phyloP scores from a whole-genome alignment of 1,139 yeast genomes.

The Yamadazyma oceani region DNA sequence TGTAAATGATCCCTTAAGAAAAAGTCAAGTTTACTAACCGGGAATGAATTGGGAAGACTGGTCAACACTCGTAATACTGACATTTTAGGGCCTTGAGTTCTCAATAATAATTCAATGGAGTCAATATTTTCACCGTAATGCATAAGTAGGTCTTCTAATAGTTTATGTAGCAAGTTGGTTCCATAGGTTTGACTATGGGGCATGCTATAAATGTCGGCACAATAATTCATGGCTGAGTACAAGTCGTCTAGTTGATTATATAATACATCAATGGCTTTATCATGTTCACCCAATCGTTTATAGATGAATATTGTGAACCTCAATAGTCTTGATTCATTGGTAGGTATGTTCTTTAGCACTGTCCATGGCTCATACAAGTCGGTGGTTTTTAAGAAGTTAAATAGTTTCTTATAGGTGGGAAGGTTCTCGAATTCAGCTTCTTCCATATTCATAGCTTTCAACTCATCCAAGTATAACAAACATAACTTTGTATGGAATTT shows the following conservation, averaged over 20 bases:
- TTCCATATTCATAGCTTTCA: conserved; percentile 21
- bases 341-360: conserved; percentile 38
- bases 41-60: conserved; percentile 51
- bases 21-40: conserved; percentile 41
- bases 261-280: conserved; percentile 62
- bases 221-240: conserved; percentile 58
- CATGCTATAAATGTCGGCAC: conserved; percentile 48
- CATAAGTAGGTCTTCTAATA: conserved; percentile 39
- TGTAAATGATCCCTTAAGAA: conserved; percentile 53
- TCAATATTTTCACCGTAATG: conserved; percentile 31
- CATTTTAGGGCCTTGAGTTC: conserved; percentile 54
- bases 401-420: conserved; percentile 34
- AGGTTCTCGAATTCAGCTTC: conserved; percentile 18
- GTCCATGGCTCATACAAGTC: conserved; percentile 48
- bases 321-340: conserved; percentile 33
- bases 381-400: conserved; percentile 34
- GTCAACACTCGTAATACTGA: conserved; percentile 50
- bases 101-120: conserved; percentile 44
- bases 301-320: conserved; percentile 59
- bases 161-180: conserved; percentile 32
- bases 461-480: conserved; percentile 48
- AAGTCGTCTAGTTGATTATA: conserved; percentile 60
- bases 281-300: conserved; percentile 60
- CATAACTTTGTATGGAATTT: conserved; percentile 56
- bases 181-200: conserved; percentile 42